A percentile compares a stretch with the other conserved stretches of the same genome.
phyloP scores from a whole-genome alignment of 1,284 basidiomycete species.

The Ustilago sp. region DNA sequence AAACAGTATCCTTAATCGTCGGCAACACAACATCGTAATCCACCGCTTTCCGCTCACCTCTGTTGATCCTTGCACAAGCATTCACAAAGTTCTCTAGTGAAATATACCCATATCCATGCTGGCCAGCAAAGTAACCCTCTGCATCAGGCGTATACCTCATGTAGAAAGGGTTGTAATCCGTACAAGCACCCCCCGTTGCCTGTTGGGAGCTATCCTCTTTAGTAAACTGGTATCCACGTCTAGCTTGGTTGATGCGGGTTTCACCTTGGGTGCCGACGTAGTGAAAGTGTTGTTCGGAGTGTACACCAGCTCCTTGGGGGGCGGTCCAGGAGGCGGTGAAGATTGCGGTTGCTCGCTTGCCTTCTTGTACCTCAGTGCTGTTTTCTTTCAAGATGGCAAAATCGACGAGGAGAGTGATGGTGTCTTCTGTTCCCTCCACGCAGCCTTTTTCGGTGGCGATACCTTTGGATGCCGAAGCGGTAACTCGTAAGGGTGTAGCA shows the following conservation, averaged over 20 bases:
- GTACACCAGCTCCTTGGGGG: slow-evolving; percentile 73
- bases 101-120: slow-evolving; percentile 87
- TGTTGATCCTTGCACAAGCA: slow-evolving; percentile 74
- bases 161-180: slow-evolving; percentile 86
- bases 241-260: slow-evolving; percentile 89
- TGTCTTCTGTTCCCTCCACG: slow-evolving; percentile 86
- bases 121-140: slow-evolving; percentile 90
- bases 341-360: slow-evolving; percentile 77
- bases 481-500: slow-evolving; percentile 80
- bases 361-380: slow-evolving; percentile 74
- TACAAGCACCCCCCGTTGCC: slow-evolving; percentile 71
- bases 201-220: slow-evolving; percentile 84
- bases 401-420: slow-evolving; percentile 91
- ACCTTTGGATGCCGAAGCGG: slow-evolving; percentile 86
- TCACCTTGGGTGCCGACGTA: slow-evolving; percentile 76
- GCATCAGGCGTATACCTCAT: slow-evolving; percentile 94
- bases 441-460: slow-evolving; percentile 91
- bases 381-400: slow-evolving; percentile 78
- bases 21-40: slow-evolving; percentile 86
- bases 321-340: slow-evolving; percentile 80
- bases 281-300: slow-evolving; percentile 88
- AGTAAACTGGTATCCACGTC: slow-evolving; percentile 88
- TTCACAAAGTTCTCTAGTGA: slow-evolving; percentile 93
- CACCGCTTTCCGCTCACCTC: slow-evolving; percentile 74
- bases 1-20: slow-evolving; percentile 86